Evolutionary conservation across 75 land plant species (phyloP).

Genomic region (Sequoia sempervirens): DNA sequence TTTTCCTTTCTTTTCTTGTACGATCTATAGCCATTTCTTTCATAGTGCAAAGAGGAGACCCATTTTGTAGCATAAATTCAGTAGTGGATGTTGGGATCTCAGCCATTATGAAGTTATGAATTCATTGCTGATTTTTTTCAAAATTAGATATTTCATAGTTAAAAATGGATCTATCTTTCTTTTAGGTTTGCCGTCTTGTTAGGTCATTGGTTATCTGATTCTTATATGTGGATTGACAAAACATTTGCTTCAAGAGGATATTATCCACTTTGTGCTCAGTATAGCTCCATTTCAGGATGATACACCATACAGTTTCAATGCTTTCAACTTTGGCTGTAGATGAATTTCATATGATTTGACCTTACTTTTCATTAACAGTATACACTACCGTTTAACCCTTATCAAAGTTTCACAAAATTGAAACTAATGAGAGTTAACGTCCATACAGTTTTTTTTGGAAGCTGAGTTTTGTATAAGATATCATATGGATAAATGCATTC

Average conservation of each 20-base stretch:
- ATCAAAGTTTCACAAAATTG: background rate
- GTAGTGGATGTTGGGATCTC: background rate
- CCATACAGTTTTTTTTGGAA: background rate
- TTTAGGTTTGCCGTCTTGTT: background rate
- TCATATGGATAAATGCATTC: background rate
- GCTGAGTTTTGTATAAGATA: background rate
- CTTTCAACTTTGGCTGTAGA: background rate
- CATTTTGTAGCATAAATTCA: background rate
- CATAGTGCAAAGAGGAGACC: background rate
- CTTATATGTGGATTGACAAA: background rate
- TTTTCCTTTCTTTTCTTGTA: background rate
- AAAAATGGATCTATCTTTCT: background rate
- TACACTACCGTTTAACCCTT: background rate
- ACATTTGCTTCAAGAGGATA: background rate
- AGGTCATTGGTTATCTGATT: background rate
- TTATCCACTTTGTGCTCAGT: background rate
- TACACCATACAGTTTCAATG: background rate
- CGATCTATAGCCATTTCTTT: background rate
- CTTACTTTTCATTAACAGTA: background rate
- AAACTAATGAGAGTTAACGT: background rate
- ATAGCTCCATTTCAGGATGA: slow-evolving; percentile 1
- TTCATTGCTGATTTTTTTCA: background rate
- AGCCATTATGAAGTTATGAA: background rate
- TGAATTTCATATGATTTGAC: background rate
- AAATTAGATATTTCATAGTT: background rate